Evolutionary conservation across 306 rosid species (phyloP).

Genomic region (Dalbergia cochinchinensis): DNA sequence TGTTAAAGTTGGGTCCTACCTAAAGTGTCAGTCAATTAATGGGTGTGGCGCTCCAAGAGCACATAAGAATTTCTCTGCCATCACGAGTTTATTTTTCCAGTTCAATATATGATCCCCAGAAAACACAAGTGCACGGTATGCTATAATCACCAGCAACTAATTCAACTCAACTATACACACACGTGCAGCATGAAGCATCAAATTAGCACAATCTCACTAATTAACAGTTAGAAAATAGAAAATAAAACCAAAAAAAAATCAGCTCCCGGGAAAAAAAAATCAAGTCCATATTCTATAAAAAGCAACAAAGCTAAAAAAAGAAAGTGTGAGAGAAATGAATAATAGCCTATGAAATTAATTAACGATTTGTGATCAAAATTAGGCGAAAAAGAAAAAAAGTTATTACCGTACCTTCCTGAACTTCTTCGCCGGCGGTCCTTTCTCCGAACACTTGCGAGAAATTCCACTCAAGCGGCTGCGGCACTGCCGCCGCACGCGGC

Average conservation of each 20-base stretch:
- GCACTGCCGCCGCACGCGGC: constrained; percentile 6
- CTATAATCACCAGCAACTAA: neutral
- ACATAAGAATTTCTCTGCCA: too few relatives aligned
- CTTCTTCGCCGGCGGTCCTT: constrained; percentile 71
- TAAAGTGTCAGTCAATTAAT: too few relatives aligned
- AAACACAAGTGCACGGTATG: neutral
- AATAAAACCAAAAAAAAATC: neutral
- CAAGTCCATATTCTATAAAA: neutral
- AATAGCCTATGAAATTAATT: constrained; percentile 1
- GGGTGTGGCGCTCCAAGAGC: too few relatives aligned
- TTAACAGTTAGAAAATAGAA: neutral
- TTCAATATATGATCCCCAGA: neutral
- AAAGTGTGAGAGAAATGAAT: too few relatives aligned
- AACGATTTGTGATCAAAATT: neutral
- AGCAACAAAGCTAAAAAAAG: neutral
- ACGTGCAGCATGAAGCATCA: neutral
- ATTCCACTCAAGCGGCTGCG: constrained; percentile 61
- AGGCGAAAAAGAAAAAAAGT: neutral
- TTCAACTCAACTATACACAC: neutral
- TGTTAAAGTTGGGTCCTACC: too few relatives aligned
- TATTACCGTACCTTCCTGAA: constrained; percentile 62
- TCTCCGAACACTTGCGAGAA: constrained; percentile 72
- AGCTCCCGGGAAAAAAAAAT: neutral
- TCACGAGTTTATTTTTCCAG: neutral
- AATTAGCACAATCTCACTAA: neutral